Evolutionary conservation across 1,284 basidiomycete genomes (phyloP), one percentile per base, ranked within the genome.

Genomic region (Tranzscheliella williamsii): DNA sequence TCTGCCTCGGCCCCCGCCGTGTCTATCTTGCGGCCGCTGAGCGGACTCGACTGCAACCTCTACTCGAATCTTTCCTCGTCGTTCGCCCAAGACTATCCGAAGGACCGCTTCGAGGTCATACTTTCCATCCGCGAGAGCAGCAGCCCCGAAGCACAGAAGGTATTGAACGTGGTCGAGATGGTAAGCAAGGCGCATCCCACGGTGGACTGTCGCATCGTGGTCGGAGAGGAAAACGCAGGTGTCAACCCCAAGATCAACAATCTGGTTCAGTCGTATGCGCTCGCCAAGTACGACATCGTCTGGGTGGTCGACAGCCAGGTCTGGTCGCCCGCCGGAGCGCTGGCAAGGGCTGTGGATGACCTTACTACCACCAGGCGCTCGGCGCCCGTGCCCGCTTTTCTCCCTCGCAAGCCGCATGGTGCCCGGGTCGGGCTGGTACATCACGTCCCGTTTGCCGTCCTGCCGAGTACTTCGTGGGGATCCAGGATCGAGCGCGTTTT

Each of bases 171-270:
- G 7, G 75, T 70, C 4, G 44, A 50, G 9, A 63, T 67, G 41
- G 70, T 77, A 7, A 34, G 53, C 15, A 55, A 50, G 13, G 55
- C 61, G 1, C 75, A 75, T 37, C 72, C 75, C 3, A 45, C 62
- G 24, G 49, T 74, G 16, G 34, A 60, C 12, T 58, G 66, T 15
- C 55, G 46, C 26, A 68, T 75, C 52, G 42, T 75, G 12, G 57
- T 75, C 15, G 70, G 81, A 50, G 78, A 80, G 38, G 77, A 79
- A 24, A 47, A 61, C 12, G 79, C 94, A 16, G 93, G 94, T 2
- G 87, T 92, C 30, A 98, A 99, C 73, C 95, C 95, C 1, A 98
- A 98, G 81, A 87, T 99, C 72, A 97, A 96, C 82, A 98, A 98
- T 76, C 85, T 98, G 30, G 84, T 94, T 54, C 85, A 86, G 29